Percentiles rank a stretch among this genome's conserved stretches.
These are phyloP conservation scores for Penicillium flavigenum DNA, from an alignment of 495 filamentous ascomycete species.

Conservation along the genomic window DNA sequence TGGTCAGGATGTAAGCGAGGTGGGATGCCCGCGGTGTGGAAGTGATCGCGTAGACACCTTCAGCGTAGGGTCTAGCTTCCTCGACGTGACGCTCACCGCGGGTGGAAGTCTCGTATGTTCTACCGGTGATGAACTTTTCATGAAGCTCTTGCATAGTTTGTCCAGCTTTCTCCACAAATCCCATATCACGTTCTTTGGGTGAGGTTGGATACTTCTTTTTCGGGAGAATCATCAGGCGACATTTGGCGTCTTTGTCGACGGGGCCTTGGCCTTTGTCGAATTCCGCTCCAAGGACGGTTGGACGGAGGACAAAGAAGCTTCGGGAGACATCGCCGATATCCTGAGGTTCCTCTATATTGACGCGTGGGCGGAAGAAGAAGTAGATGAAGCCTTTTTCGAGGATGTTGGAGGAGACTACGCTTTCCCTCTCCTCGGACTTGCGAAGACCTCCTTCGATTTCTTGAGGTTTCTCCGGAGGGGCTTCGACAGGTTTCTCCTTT, in stretches of 20 bases:
- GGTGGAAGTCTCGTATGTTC: conserved; percentile 76
- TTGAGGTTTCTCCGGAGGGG: conserved; percentile 9
- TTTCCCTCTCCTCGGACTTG: conserved; percentile 50
- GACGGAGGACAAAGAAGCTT: conserved; percentile 79
- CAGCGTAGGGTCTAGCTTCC: conserved; percentile 71
- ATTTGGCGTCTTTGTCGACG: conserved; percentile 59
- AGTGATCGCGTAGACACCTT: conserved; percentile 85
- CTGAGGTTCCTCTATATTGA: conserved; percentile 71
- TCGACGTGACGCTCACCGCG: conserved; percentile 66
- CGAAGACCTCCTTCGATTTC: conserved; percentile 28
- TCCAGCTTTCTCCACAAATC: conserved; percentile 78
- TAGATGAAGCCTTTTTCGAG: conserved; percentile 93
- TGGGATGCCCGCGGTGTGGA: conserved; percentile 69
- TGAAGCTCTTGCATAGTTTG: conserved; percentile 68
- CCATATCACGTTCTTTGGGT: conserved; percentile 71
- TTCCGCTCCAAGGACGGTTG: conserved; percentile 66
- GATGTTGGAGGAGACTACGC: conserved; percentile 65
- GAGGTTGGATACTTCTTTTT: conserved; percentile 84
- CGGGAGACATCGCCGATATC: conserved; percentile 70
- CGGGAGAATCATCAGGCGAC: conserved; percentile 73
- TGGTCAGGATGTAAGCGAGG: conserved; percentile 77
- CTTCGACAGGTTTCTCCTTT: not conserved
- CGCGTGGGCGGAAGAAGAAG: conserved; percentile 83
- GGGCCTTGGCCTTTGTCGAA: conserved; percentile 58
- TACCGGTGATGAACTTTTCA: conserved; percentile 64